Base-by-base conservation (phyloP, 2,329 filamentous ascomycete genomes). In the Penicillium nordicum region DNA sequence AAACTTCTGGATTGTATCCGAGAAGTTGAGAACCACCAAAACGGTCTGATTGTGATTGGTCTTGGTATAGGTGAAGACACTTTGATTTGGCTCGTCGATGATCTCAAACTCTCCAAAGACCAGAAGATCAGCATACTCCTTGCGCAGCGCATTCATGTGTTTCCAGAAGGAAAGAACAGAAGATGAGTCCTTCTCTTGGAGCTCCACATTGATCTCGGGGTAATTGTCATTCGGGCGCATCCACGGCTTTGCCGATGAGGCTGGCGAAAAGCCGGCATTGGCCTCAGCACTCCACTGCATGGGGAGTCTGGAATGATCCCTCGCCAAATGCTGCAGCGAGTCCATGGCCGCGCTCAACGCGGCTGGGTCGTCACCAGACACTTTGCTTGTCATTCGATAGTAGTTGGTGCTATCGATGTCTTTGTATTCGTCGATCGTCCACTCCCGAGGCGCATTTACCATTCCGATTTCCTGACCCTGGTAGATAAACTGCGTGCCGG, bases 221-320 rank as follows among this genome's bases (percentile, higher is more conserved):
- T 65, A 63, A 3, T 89, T 78, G 25, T 83, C 81, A 57, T 84
- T 79, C 11, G 82, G 76, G 2, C 81, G 76, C 83, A 87, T 87
- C 84, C 84, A 87, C 0, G 84, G 83, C 49, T 75, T 73, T 0
- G 76, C 77, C 0, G 72, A 55, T 75, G 0, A 74, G 61, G 53
- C 74, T 71, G 7, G 84, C 85, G 74, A 89, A 89, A 89, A 89
- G 1, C 87, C 87, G 0, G 83, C 84, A 60, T 86, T 79, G 1
- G 76, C 69, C 0, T 74, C 73, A 0, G 69, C 76, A 53, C 79
- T 79, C 87, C 87, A 90, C 60, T 87, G 85, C 75, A 90, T 84
- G 0, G 87, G 87, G 4, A 84, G 80, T n/a, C 87, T 79, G 9
- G 85, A 80, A 66, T 90, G 84, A 67, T 90, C 6, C 81, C 63